Evolutionary conservation across 2,329 filamentous ascomycete genomes (phyloP), one percentile per base, ranked within the genome.

Genomic region (Trichoderma gracile): DNA sequence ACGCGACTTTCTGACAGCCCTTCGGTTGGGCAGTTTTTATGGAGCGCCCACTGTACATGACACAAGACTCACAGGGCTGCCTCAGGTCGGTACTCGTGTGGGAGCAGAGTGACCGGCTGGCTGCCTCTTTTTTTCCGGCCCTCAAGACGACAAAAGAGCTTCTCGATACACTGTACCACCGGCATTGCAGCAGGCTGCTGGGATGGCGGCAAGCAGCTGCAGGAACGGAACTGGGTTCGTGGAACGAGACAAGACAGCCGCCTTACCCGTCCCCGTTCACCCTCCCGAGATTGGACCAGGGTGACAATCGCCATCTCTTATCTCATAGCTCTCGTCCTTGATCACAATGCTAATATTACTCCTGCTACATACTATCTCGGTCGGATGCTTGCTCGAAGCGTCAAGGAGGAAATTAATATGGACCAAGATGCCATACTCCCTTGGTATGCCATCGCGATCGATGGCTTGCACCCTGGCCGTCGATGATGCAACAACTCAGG

Each of bases 1-100:
- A n/a, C 12, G 23, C 33, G 14, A 33, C 21, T 56, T 56, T 60
- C n/a, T 60, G 57, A 60, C 57, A 60, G 57, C 57, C 21, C 56
- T 59, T 47, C 55, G 23, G 19, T 58, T 21, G 43, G 45, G 27
- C 27, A 19, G 6, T 50, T 60, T 27, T 57, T 30, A 60, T 60
- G 57, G 57, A 50, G 57, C 46, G n/a, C 43, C 40, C 23, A 60
- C 57, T 50, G 45, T 42, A 50, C 57, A 23, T 60, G 46, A 60
- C 46, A 60, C 57, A 30, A 17, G 5, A 5, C 38, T 42, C 46
- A 60, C 57, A 50, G 23, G 12, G 5, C 57, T 50, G 50, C 46
- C 45, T 27, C n/a, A 27, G 25, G 25, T 5, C 3, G 5, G 25
- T 25, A 25, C 25, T 3, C 5, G 5, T 25, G 25, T 27, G 25